phyloP scores from a whole-genome alignment of 2,329 filamentous ascomycete species.

The Exserohilum turcica region DNA sequence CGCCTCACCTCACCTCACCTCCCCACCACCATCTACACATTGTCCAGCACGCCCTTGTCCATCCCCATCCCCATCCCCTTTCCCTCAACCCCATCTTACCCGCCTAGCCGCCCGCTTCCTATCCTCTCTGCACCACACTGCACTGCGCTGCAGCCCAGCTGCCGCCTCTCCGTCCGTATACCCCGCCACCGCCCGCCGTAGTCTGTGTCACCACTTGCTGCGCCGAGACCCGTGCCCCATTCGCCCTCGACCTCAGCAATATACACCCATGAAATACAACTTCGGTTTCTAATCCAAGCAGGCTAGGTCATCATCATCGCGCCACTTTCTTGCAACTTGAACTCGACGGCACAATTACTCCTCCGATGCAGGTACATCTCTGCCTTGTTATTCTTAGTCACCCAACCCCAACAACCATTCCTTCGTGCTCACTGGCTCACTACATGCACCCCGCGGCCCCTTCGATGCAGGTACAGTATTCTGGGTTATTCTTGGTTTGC shows the following conservation, averaged over 20 bases:
- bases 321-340: neutral
- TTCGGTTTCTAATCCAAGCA: constrained; percentile 33
- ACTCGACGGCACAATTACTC: constrained; percentile 1
- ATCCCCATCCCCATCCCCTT: neutral
- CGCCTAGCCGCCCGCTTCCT: constrained; percentile 37
- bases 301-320: constrained; percentile 3
- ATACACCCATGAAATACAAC: constrained; percentile 18
- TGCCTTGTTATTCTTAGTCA: constrained; percentile 22
- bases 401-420: neutral
- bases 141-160: constrained; percentile 9
- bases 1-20: no score
- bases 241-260: constrained; percentile 14
- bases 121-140: constrained; percentile 11
- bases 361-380: constrained; percentile 19
- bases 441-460: constrained; percentile 1
- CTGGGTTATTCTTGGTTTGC: constrained; percentile 6
- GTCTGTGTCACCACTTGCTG: constrained; percentile 12
- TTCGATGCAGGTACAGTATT: constrained; percentile 11
- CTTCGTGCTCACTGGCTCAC: neutral
- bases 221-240: constrained; percentile 15
- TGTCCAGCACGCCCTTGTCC: constrained; percentile 8
- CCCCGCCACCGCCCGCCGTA: constrained; percentile 1
- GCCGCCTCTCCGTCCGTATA: constrained; percentile 21
- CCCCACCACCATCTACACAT: no score
- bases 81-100: constrained; percentile 33